These are phyloP conservation scores for Eucalyptus cladocalyx DNA, from an alignment of 345 rosid genomes.

Conservation along the genomic window DNA sequence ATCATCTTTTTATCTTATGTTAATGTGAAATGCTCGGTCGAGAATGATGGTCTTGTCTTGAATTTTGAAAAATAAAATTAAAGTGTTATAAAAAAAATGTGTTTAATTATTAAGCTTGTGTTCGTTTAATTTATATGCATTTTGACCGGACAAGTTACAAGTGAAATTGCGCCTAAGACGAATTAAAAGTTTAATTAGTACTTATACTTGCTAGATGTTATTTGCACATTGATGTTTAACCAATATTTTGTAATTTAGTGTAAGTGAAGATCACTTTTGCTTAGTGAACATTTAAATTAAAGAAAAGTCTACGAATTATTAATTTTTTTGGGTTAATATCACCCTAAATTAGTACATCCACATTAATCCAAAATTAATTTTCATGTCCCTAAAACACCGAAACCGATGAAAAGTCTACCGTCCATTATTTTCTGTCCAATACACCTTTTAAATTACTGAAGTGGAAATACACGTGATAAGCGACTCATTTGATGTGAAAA, in stretches of 20 bases:
- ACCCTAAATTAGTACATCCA: neutral
- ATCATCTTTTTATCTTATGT: neutral
- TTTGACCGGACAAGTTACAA: neutral
- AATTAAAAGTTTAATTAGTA: neutral
- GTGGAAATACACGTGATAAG: neutral
- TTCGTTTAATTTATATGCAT: neutral
- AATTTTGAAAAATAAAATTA: neutral
- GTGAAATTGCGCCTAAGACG: neutral
- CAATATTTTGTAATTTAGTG: neutral
- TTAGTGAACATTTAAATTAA: neutral
- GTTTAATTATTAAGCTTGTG: neutral
- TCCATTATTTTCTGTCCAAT: neutral
- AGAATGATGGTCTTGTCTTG: neutral
- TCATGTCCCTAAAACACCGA: fast-evolving
- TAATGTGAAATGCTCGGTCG: neutral
- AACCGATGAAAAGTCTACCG: neutral
- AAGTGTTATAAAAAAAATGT: neutral
- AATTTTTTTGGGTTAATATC: neutral
- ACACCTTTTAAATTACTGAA: neutral
- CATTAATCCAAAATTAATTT: neutral
- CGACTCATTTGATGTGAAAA: neutral
- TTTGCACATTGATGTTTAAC: neutral
- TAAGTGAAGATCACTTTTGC: neutral
- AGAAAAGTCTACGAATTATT: neutral
- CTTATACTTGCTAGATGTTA: neutral